Conservation (phyloP, 805 yeast genomes). For the Nakazawaea wyomingensis region DNA sequence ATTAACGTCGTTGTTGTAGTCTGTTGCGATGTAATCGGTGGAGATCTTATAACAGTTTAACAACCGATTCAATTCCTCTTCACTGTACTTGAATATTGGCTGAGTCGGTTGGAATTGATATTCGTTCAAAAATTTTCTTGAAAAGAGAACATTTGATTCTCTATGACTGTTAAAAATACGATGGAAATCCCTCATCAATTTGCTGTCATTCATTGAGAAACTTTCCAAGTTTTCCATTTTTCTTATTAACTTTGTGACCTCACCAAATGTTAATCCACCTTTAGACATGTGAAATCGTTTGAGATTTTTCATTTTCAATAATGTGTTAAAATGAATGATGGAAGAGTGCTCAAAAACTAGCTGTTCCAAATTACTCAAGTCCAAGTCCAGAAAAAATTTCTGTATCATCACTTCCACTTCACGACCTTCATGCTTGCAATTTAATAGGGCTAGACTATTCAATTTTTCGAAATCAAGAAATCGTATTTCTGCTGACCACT, state of each 20-base stretch:
- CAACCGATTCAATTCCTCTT: constrained; percentile 4
- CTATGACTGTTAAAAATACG: constrained; percentile 10
- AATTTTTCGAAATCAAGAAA: constrained; percentile 5
- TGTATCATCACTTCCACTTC: not conserved
- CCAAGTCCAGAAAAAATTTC: not conserved
- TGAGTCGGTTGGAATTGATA: constrained; percentile 13
- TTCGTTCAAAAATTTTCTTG: constrained; percentile 8
- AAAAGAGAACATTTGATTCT: constrained; percentile 11
- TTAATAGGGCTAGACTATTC: constrained; percentile 5
- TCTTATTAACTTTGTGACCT: not conserved
- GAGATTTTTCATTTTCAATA: constrained; percentile 2
- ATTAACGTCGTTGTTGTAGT: constrained; percentile 7
- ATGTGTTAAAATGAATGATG: not conserved
- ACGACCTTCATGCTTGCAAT: constrained; percentile 4
- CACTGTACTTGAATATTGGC: constrained; percentile 11
- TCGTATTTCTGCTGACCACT: not conserved
- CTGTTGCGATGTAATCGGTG: constrained; percentile 8
- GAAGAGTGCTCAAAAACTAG: constrained; percentile 9
- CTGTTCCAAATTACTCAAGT: constrained; percentile 3
- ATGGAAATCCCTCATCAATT: constrained; percentile 11
- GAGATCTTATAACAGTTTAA: constrained; percentile 6
- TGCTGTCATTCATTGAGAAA: constrained; percentile 11
- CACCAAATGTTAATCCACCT: constrained; percentile 5
- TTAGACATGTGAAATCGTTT: constrained; percentile 10
- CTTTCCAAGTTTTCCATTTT: constrained; percentile 4